phyloP scores from a whole-genome alignment of 73 alveolate species.

The Symbiodinium pilosum region DNA sequence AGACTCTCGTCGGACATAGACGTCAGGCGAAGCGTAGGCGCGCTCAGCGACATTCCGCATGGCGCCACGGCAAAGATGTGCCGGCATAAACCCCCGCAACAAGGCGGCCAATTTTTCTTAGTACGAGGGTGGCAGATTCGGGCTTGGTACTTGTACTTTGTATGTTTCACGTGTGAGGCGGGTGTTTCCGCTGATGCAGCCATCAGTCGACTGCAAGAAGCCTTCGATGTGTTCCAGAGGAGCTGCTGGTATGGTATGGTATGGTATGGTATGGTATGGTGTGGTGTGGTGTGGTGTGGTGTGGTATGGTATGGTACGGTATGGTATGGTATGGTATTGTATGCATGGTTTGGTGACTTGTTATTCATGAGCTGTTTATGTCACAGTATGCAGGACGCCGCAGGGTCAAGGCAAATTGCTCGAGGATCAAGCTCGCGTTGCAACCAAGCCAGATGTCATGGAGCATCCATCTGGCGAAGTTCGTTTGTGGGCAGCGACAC shows the following conservation, averaged over 20 bases:
- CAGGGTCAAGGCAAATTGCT: neutral
- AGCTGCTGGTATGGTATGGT: neutral
- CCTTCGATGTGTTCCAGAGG: neutral
- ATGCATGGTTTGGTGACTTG: neutral
- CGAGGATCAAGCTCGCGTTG: neutral
- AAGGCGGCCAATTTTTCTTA: neutral
- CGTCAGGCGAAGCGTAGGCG: too few species aligned
- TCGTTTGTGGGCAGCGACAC: constrained; percentile 14
- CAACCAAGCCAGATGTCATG: neutral
- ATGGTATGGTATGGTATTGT: too few species aligned
- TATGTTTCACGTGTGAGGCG: neutral
- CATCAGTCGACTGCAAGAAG: neutral
- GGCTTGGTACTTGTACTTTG: neutral
- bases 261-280: too few species aligned
- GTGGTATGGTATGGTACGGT: too few species aligned
- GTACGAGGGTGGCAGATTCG: neutral
- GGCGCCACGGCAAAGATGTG: neutral
- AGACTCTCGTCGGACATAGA: neutral
- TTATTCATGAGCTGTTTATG: neutral
- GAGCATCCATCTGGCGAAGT: constrained; percentile 17
- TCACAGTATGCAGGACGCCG: neutral
- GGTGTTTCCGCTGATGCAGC: constrained; percentile 1
- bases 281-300: too few species aligned
- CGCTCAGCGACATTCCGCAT: neutral
- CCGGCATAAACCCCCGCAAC: neutral